Percentiles rank a stretch among this genome's conserved stretches.
These are phyloP conservation scores for Gossypium ekmanianum DNA, from an alignment of 345 rosid genomes.

Conservation along the genomic window DNA sequence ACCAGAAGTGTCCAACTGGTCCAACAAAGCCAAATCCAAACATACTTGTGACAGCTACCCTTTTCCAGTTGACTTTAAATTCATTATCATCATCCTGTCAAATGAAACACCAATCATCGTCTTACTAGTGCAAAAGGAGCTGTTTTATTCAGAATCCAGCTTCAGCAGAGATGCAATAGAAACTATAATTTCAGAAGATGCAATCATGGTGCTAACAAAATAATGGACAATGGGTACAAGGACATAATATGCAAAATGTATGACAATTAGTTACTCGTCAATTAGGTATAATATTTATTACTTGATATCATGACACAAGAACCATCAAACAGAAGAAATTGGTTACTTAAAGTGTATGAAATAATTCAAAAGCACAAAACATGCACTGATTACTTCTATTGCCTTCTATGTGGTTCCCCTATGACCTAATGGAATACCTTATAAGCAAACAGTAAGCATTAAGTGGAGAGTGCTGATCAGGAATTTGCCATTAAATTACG, in stretches of 20 bases:
- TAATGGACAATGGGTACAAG: background rate
- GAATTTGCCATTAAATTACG: background rate
- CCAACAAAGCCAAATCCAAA: conserved; percentile 84
- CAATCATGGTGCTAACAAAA: background rate
- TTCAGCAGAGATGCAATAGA: background rate
- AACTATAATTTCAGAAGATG: background rate
- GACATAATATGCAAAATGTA: background rate
- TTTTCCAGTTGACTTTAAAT: conserved; percentile 70
- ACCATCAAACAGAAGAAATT: background rate
- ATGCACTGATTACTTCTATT: background rate
- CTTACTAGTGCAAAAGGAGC: conserved; percentile 18
- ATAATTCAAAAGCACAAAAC: background rate
- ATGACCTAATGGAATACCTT: background rate
- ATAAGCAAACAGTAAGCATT: background rate
- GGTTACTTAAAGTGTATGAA: background rate
- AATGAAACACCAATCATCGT: conserved; percentile 10
- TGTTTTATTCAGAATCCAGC: background rate
- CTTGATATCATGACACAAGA: background rate
- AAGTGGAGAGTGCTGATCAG: no score
- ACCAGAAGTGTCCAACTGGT: conserved; percentile 89
- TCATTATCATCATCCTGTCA: conserved; percentile 50
- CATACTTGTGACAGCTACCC: conserved; percentile 69
- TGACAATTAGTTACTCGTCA: background rate
- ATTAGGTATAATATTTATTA: background rate
- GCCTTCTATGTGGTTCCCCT: background rate